Evolutionary conservation across 2,329 filamentous ascomycete genomes (phyloP), one percentile per base, ranked within the genome.

Genomic region (Fusarium penzigii): DNA sequence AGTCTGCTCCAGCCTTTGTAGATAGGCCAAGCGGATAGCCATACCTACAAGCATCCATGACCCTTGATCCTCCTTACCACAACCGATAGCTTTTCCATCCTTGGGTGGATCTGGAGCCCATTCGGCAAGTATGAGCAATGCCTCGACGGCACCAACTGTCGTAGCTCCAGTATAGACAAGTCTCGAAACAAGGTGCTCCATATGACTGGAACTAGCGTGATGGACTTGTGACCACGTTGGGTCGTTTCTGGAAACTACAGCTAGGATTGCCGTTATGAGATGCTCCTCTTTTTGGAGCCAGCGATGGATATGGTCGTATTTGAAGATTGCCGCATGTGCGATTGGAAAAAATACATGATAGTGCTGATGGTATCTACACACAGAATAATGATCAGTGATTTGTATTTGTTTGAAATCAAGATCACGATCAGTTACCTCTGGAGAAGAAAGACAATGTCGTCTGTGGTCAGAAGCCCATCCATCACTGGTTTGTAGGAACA

Each of bases 21-120:
- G 87, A 65, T 90, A 90, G 1, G 83, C 87, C 3, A 88, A 81
- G 7, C 87, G 79, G 7, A 90, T 71, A 3, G 87, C 87, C 17
- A 87, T 79, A 2, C 87, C 87, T 6, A 89, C 85, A 61, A 89
- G 84, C 86, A 90, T 90, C 87, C 87, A 90, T 0, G 86, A 86
- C 29, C 87, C 86, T 42, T 87, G 80, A 61, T 90, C 87, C 65
- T 90, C 87, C 66, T 90, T 87, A 9, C 87, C 87, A 49, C 86
- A 79, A 0, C 87, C 87, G 17, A 90, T 84, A 25, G 81, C 77
- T 32, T 83, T 83, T 29, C 83, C 81, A 34, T 80, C 79, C 6
- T 84, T 75, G 2, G 85, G 78, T 0, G 84, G 83, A 55, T 88
- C 86, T 0, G 86, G 85, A 7, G 85, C 86, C 87, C 87, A 90